These are phyloP conservation scores for Xylaria intraflava DNA, from an alignment of 495 filamentous ascomycete genomes.

Conservation along the genomic window DNA sequence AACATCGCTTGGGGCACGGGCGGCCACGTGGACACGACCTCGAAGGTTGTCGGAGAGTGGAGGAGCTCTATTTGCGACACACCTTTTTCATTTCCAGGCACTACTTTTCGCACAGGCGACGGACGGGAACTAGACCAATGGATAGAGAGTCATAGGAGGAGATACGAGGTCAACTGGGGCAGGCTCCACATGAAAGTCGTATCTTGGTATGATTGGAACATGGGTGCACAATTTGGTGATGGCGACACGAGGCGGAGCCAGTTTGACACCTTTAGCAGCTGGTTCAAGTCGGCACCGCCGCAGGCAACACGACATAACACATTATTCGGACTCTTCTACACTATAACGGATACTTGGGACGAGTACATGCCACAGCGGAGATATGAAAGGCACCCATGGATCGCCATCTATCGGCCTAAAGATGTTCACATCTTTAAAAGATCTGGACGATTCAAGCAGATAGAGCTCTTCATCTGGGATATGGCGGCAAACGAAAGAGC, in stretches of 20 bases:
- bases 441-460: background rate
- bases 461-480: slow-evolving; percentile 47
- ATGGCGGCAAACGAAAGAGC: slow-evolving; percentile 16
- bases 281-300: slow-evolving; percentile 21
- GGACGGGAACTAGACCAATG: slow-evolving; percentile 8
- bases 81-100: slow-evolving; percentile 8
- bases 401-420: slow-evolving; percentile 33
- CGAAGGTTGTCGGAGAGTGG: background rate
- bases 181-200: slow-evolving; percentile 28
- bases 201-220: slow-evolving; percentile 30
- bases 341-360: slow-evolving; percentile 34
- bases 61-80: slow-evolving; percentile 1
- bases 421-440: slow-evolving; percentile 21
- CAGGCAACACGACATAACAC: slow-evolving; percentile 24
- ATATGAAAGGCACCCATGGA: slow-evolving; percentile 34
- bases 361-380: slow-evolving; percentile 10
- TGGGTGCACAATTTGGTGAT: slow-evolving; percentile 33
- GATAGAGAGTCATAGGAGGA: background rate
- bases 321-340: slow-evolving; percentile 41
- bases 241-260: slow-evolving; percentile 13
- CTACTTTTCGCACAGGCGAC: slow-evolving; percentile 5
- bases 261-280: slow-evolving; percentile 30
- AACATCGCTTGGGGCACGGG: slow-evolving; percentile 6
- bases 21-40: background rate
- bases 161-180: slow-evolving; percentile 5